These are phyloP conservation scores for Candida bentonensis DNA, from an alignment of 805 yeast species.

Conservation along the genomic window DNA sequence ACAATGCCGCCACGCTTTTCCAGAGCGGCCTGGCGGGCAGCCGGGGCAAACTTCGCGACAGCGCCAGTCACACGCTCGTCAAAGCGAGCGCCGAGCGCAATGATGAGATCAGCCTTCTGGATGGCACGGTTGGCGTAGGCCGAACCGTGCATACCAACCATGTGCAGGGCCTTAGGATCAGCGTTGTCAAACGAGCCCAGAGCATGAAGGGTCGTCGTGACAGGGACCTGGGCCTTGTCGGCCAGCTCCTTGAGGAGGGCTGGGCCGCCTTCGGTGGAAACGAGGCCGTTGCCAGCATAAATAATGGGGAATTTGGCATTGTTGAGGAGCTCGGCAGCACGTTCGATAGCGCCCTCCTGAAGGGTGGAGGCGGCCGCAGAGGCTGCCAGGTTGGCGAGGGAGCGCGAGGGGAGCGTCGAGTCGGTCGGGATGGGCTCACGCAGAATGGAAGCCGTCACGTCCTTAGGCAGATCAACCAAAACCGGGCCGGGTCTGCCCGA, in stretches of 20 bases:
- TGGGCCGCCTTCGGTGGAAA: slow-evolving; percentile 73
- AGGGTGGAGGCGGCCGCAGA: slow-evolving; percentile 53
- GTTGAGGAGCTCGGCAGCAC: slow-evolving; percentile 69
- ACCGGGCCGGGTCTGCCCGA: slow-evolving; percentile 98
- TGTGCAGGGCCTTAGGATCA: slow-evolving; percentile 80
- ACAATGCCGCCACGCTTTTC: slow-evolving; percentile 90
- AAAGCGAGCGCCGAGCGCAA: slow-evolving; percentile 94
- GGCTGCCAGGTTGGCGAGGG: slow-evolving; percentile 57
- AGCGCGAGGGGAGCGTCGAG: slow-evolving; percentile 46
- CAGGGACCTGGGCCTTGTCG: slow-evolving; percentile 86
- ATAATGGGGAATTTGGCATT: slow-evolving; percentile 76
- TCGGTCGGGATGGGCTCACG: slow-evolving; percentile 81
- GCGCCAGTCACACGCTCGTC: slow-evolving; percentile 96
- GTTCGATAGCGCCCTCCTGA: slow-evolving; percentile 56
- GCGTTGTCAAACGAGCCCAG: slow-evolving; percentile 90
- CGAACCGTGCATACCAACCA: slow-evolving; percentile 98
- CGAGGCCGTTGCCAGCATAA: slow-evolving; percentile 85
- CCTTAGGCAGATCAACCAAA: slow-evolving; percentile 93
- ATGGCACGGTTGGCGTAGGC: slow-evolving; percentile 92
- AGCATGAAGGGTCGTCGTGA: slow-evolving; percentile 89
- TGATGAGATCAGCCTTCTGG: slow-evolving; percentile 82
- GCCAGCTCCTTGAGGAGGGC: slow-evolving; percentile 64
- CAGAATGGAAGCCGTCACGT: slow-evolving; percentile 86
- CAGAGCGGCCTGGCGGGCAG: slow-evolving; percentile 74
- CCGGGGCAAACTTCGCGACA: slow-evolving; percentile 83